phyloP scores from a whole-genome alignment of 805 yeast genomes.

The Ascoidea asiatica region DNA sequence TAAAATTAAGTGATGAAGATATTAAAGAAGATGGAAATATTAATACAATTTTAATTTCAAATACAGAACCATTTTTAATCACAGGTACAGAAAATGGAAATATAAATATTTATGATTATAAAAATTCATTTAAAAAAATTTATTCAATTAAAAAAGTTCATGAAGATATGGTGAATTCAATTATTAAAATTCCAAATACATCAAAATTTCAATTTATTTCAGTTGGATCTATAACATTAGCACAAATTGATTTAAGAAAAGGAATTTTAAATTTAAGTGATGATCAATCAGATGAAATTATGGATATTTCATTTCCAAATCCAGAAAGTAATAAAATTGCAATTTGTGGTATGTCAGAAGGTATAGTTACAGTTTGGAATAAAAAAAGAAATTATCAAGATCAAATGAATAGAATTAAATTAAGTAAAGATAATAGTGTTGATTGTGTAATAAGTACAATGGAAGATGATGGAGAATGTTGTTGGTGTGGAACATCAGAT shows the following conservation, averaged over 20 bases:
- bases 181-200: constrained; percentile 53
- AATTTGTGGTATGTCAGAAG: constrained; percentile 84
- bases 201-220: constrained; percentile 72
- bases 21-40: constrained; percentile 7
- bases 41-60: constrained; percentile 22
- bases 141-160: constrained; percentile 36
- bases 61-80: constrained; percentile 29
- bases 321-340: constrained; percentile 47
- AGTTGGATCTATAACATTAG: constrained; percentile 69
- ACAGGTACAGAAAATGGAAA: constrained; percentile 60
- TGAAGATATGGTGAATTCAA: constrained; percentile 66
- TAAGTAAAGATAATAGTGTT: constrained; percentile 56
- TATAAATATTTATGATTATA: constrained; percentile 47
- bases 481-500: constrained; percentile 73
- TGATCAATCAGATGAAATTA: constrained; percentile 88
- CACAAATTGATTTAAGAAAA: constrained; percentile 68
- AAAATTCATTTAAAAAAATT: constrained; percentile 32
- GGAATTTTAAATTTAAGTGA: constrained; percentile 57
- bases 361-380: constrained; percentile 79
- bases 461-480: constrained; percentile 28
- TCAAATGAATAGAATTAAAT: constrained; percentile 64
- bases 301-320: constrained; percentile 59
- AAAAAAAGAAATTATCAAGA: constrained; percentile 56
- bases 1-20: constrained; percentile 19
- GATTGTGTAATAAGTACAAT: constrained; percentile 40